Percentiles rank a stretch among this genome's conserved stretches.
Evolutionary conservation across 2,329 filamentous ascomycete genomes (phyloP).

Genomic region (Remersonia thermophila): DNA sequence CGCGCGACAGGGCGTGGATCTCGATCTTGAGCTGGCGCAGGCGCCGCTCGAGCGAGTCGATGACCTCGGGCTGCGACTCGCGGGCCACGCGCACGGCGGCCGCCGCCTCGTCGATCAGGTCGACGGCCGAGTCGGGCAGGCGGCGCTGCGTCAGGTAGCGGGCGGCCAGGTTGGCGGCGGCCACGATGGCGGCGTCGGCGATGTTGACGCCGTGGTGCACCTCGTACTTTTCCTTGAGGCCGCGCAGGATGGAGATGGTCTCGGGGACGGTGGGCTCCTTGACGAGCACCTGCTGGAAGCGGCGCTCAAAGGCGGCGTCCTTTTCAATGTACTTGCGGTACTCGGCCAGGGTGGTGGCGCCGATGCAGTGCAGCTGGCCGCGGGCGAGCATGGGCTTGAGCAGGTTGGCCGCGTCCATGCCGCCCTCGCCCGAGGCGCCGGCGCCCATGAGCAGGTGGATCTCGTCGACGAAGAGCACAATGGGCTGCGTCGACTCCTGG

Average conservation of each 20-base stretch:
- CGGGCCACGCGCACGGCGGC: conserved; percentile 91
- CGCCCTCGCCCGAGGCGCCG: conserved; percentile 84
- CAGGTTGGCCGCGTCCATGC: conserved; percentile 97
- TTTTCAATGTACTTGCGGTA: conserved; percentile 99
- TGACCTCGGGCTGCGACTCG: conserved; percentile 90
- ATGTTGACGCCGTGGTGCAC: conserved; percentile 97
- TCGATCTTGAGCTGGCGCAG: conserved; percentile 90
- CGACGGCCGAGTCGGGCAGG: conserved; percentile 91
- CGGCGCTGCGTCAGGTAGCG: conserved; percentile 85
- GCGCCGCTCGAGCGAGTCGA: conserved; percentile 86
- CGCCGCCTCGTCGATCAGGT: conserved; percentile 90
- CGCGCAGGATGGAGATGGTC: conserved; percentile 95
- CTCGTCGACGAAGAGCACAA: conserved; percentile 96
- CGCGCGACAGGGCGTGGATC: conserved; percentile 85
- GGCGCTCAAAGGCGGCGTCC: conserved; percentile 92
- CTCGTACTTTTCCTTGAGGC: conserved; percentile 95
- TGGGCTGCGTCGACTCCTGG: conserved; percentile 85
- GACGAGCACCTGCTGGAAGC: conserved; percentile 96
- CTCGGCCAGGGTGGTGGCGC: conserved; percentile 86
- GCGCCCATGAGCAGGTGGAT: conserved; percentile 98
- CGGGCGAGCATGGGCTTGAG: conserved; percentile 97
- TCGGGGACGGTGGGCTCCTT: conserved; percentile 84
- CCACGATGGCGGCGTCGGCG: conserved; percentile 82
- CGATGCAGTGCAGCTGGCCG: conserved; percentile 94
- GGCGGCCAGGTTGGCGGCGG: conserved; percentile 80